A percentile compares a stretch with the other conserved stretches of the same genome.
Evolutionary conservation across 331 rosid genomes (phyloP).

Genomic region (Pyrus hybrid): DNA sequence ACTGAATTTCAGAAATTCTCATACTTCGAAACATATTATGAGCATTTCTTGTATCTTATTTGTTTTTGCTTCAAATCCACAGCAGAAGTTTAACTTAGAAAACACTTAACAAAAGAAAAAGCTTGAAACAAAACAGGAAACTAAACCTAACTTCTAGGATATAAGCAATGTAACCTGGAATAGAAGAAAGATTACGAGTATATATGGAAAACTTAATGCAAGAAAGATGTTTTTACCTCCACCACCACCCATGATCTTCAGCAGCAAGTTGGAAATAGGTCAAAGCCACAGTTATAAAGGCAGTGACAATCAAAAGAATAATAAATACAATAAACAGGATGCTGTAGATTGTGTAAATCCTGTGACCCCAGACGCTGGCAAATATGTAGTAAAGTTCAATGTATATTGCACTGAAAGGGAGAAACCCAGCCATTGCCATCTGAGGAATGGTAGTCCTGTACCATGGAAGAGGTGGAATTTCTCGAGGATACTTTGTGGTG

Average conservation of each 20-base stretch:
- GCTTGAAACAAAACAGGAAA: not conserved
- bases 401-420: constrained; percentile 95
- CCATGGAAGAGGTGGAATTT: constrained; percentile 89
- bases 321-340: constrained; percentile 87
- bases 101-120: not conserved
- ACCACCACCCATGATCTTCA: constrained; percentile 99
- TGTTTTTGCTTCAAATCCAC: not conserved
- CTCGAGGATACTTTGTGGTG: constrained; percentile 95
- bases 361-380: constrained; percentile 99
- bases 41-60: not conserved
- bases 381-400: constrained; percentile 95
- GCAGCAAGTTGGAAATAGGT: constrained; percentile 98
- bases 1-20: not conserved
- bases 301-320: constrained; percentile 92
- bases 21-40: not conserved
- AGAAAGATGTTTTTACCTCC: constrained; percentile 54
- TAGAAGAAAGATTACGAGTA: not conserved
- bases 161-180: not conserved
- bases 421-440: constrained; percentile 99
- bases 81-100: not conserved
- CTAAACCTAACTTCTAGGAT: not conserved
- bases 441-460: constrained; percentile 85
- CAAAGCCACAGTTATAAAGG: constrained; percentile 96
- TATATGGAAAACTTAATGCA: no score
- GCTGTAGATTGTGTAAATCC: constrained; percentile 94